phyloP scores from a whole-genome alignment of 1,139 yeast species.

The Blastobotrys apis region DNA sequence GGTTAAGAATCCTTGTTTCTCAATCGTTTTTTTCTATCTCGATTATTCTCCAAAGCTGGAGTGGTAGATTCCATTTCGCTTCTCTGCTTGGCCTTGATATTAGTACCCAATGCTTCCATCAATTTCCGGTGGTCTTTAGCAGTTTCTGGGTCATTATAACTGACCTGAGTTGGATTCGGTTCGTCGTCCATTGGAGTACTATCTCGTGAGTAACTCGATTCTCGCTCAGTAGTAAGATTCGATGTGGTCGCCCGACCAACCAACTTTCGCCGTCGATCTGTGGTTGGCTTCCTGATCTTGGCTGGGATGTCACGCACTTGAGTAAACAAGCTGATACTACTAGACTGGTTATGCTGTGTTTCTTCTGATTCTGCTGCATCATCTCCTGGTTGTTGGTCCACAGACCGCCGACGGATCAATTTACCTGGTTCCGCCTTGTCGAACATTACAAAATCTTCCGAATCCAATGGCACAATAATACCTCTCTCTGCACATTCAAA shows the following conservation, averaged over 20 bases:
- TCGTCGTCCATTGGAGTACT: slow-evolving; percentile 5
- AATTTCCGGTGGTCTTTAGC: slow-evolving; percentile 24
- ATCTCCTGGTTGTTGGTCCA: neutral
- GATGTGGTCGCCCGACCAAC: slow-evolving; percentile 20
- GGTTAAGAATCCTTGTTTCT: slow-evolving; percentile 15
- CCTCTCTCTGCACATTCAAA: slow-evolving; percentile 39
- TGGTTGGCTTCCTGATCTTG: slow-evolving; percentile 1
- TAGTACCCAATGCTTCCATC: slow-evolving; percentile 27
- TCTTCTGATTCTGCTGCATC: neutral
- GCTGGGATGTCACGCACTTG: neutral
- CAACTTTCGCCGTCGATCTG: slow-evolving; percentile 8
- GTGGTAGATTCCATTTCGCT: slow-evolving; percentile 1
- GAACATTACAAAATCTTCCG: slow-evolving; percentile 3
- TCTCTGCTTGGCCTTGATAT: neutral
- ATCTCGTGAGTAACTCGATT: neutral
- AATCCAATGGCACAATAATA: slow-evolving; percentile 3
- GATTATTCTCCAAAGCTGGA: slow-evolving; percentile 9
- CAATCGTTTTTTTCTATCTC: slow-evolving; percentile 2
- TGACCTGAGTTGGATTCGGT: slow-evolving; percentile 22
- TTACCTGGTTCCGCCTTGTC: slow-evolving; percentile 1
- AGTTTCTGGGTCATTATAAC: slow-evolving; percentile 26
- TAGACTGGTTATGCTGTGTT: neutral
- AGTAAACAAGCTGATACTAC: neutral
- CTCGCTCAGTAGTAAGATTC: slow-evolving; percentile 8
- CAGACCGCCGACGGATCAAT: slow-evolving; percentile 9